Conservation (phyloP, 2,329 filamentous ascomycete species). For the Lachnum nothofagi region DNA sequence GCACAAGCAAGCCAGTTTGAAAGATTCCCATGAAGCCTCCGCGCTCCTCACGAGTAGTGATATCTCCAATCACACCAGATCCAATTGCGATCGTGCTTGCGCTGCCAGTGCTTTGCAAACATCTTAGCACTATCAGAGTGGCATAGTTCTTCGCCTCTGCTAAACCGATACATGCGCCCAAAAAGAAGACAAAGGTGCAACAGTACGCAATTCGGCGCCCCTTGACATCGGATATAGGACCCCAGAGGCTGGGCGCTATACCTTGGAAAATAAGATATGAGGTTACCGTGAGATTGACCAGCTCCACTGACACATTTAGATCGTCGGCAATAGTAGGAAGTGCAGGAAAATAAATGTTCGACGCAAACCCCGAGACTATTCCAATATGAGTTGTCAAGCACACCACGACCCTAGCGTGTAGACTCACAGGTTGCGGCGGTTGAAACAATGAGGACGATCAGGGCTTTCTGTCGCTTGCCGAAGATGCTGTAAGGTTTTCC, state of each 20-base stretch:
- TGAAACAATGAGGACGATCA: too few relatives aligned
- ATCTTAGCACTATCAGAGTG: slow-evolving; percentile 47
- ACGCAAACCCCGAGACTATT: too few relatives aligned
- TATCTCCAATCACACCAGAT: slow-evolving; percentile 64
- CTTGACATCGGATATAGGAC: slow-evolving; percentile 47
- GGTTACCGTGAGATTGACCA: slow-evolving; percentile 15
- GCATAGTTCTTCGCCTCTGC: slow-evolving; percentile 44
- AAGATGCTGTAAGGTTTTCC: too few relatives aligned
- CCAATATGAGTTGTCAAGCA: too few relatives aligned
- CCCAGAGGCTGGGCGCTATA: slow-evolving; percentile 50
- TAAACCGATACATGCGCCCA: slow-evolving; percentile 49
- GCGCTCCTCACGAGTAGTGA: slow-evolving; percentile 60
- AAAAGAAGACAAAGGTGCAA: slow-evolving; percentile 46
- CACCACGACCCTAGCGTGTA: too few relatives aligned
- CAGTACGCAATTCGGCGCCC: slow-evolving; percentile 51
- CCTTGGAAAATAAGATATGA: slow-evolving; percentile 38
- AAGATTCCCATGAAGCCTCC: slow-evolving; percentile 64
- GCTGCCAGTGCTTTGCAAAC: slow-evolving; percentile 50
- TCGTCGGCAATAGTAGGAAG: too few relatives aligned
- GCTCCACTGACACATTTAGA: too few relatives aligned
- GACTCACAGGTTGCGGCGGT: too few relatives aligned
- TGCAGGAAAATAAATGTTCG: too few relatives aligned
- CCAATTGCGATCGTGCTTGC: slow-evolving; percentile 57
- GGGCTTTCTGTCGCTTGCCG: too few relatives aligned
- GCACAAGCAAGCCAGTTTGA: slow-evolving; percentile 35